Base-by-base conservation (phyloP, 495 filamentous ascomycete species). In the Umbilicaria muhlenbergii region DNA sequence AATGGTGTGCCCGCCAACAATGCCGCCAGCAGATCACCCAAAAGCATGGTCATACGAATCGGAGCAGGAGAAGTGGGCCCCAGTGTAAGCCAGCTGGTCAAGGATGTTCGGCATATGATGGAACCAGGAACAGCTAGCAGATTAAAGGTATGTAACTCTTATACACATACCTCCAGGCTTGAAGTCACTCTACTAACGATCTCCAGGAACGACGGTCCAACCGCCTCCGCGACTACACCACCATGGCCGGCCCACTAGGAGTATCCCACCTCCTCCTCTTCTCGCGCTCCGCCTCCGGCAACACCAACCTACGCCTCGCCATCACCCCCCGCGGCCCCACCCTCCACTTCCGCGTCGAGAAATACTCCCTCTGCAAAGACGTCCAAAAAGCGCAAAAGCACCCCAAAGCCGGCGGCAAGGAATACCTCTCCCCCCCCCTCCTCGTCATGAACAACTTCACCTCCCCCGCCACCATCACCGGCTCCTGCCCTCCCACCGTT, bases 391-490 rank as follows among this genome's bases (percentile, higher is more conserved):
- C 83, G 21, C 68, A 83, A 65, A 83, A 84, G 57, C 85, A 82
- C 53, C 87, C 91, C 2, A 73, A 75, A 54, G 81, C 76, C 18
- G 80, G 80, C 39, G 79, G 78, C 44, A 87, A 89, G 59, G 85
- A 94, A 52, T 91, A 82, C 56, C 67, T 77, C 38, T 82, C 75
- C 19, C 73, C 89, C 2, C 89, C 89, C 39, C 64, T 96, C 58
- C 72, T 98, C 14, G 92, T 98, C 43, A 95, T 98, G 91, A 99
- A 99, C 65, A 94, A 94, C 58, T 94, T 99, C 62, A 74, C 71
- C 32, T 80, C 75, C 1, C 70, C 83, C 21, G 59, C 70, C 42
- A 62, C 73, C 10, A 58, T 65, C 32, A 58, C 66, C 39, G 66
- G 73, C 34, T 67, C 78, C n/a, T 76, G 81, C 39, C 69, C 78